Conservation (phyloP, 1,139 yeast species). For the Debaryomyces sp. region DNA sequence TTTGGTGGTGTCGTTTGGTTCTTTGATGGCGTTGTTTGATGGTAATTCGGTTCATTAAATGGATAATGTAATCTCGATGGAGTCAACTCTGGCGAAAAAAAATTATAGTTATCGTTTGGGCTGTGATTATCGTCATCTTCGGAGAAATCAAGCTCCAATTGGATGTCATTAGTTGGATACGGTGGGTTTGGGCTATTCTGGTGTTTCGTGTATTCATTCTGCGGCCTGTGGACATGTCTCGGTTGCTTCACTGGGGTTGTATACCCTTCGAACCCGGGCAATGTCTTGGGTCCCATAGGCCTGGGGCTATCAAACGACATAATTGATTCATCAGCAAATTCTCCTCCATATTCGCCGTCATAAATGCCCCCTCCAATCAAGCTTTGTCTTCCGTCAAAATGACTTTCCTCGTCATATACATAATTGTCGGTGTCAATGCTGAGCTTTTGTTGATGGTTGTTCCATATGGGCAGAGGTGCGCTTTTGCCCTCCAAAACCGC, state of each 20-base stretch:
- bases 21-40: conserved; percentile 4
- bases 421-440: not conserved
- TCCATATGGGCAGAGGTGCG: not conserved
- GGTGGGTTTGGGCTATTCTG: conserved; percentile 7
- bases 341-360: not conserved
- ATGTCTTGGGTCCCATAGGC: conserved; percentile 47
- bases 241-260: conserved; percentile 7
- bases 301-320: conserved; percentile 33
- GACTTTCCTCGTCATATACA: not conserved
- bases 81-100: conserved; percentile 6
- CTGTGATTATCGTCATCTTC: not conserved
- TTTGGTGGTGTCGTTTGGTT: conserved; percentile 6
- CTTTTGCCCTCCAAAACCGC: not conserved
- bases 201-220: not conserved
- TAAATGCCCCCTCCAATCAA: not conserved
- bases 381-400: not conserved
- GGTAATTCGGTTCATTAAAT: not conserved
- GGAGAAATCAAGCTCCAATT: conserved; percentile 3
- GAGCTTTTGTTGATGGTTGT: not conserved
- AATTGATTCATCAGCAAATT: conserved; percentile 12
- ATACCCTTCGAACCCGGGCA: conserved; percentile 34
- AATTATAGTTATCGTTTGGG: not conserved
- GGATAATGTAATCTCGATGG: conserved; percentile 1
- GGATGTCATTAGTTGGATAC: conserved; percentile 11
- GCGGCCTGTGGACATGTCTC: not conserved